Evolutionary conservation across 805 yeast species (phyloP).

Genomic region (Starmerella khaoyaiensis): DNA sequence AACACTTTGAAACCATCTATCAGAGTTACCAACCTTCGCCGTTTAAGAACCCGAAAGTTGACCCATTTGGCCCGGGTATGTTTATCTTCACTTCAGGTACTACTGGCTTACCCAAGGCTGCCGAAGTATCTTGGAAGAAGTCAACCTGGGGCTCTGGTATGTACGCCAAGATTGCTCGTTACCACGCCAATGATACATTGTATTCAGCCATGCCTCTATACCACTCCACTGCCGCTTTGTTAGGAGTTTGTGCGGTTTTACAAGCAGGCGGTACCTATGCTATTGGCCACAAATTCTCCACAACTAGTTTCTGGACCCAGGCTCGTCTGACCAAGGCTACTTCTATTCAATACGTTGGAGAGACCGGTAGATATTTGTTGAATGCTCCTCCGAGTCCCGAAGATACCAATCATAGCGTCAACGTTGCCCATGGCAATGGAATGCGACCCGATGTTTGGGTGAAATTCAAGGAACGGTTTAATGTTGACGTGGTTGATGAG

Average conservation of each 20-base stretch:
- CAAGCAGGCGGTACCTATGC: conserved; percentile 64
- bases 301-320: conserved; percentile 82
- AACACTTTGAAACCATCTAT: conserved; percentile 30
- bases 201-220: conserved; percentile 92
- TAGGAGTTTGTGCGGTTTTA: conserved; percentile 64
- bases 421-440: conserved; percentile 82
- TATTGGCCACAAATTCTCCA: conserved; percentile 67
- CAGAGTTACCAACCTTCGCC: conserved; percentile 5
- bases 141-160: conserved; percentile 54
- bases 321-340: conserved; percentile 59
- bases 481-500: conserved; percentile 66
- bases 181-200: conserved; percentile 42
- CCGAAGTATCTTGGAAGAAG: conserved; percentile 85
- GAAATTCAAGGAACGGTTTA: conserved; percentile 63
- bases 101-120: conserved; percentile 89
- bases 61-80: conserved; percentile 51
- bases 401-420: conserved; percentile 47
- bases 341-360: conserved; percentile 87
- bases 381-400: conserved; percentile 49
- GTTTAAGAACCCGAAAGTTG: conserved; percentile 33
- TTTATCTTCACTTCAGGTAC: conserved; percentile 89
- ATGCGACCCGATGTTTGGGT: conserved; percentile 80
- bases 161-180: conserved; percentile 56
- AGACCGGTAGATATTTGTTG: conserved; percentile 74
- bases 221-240: conserved; percentile 83